These are phyloP conservation scores for Nidularia pulvinata DNA, from an alignment of 768 basidiomycete species.

Conservation along the genomic window DNA sequence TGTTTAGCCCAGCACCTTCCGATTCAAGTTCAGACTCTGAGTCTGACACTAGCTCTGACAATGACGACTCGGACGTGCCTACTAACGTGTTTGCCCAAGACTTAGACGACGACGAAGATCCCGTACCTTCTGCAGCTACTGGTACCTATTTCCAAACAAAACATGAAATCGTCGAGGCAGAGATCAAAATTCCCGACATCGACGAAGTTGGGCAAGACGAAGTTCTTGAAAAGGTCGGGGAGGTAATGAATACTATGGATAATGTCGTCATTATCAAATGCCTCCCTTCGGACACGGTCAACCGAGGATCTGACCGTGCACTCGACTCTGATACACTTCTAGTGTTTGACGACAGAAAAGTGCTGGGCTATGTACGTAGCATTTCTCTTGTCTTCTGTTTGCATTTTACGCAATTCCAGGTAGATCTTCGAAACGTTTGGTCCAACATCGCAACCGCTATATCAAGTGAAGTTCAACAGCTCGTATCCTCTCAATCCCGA, in stretches of 20 bases:
- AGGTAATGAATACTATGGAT: constrained; percentile 74
- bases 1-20: constrained; percentile 23
- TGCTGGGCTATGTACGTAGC: constrained; percentile 83
- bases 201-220: constrained; percentile 65
- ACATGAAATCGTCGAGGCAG: constrained; percentile 64
- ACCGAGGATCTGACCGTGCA: constrained; percentile 55
- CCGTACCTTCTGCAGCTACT: constrained; percentile 31
- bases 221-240: constrained; percentile 71
- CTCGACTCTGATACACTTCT: constrained; percentile 91
- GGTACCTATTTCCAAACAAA: constrained; percentile 58
- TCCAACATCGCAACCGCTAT: constrained; percentile 87
- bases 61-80: constrained; percentile 7
- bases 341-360: constrained; percentile 86
- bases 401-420: constrained; percentile 11
- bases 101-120: constrained; percentile 58
- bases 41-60: constrained; percentile 29
- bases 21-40: constrained; percentile 36
- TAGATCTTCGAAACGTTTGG: constrained; percentile 97
- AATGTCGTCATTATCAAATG: constrained; percentile 77
- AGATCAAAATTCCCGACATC: constrained; percentile 62
- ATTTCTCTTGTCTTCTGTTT: not conserved
- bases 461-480: constrained; percentile 82
- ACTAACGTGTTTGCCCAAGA: constrained; percentile 21
- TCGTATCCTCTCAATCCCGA: constrained; percentile 59
- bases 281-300: constrained; percentile 35